A percentile compares a stretch with the other conserved stretches of the same genome.
Conservation (phyloP, 352 stramenopile genomes). For the Phytophthora crassamura region DNA sequence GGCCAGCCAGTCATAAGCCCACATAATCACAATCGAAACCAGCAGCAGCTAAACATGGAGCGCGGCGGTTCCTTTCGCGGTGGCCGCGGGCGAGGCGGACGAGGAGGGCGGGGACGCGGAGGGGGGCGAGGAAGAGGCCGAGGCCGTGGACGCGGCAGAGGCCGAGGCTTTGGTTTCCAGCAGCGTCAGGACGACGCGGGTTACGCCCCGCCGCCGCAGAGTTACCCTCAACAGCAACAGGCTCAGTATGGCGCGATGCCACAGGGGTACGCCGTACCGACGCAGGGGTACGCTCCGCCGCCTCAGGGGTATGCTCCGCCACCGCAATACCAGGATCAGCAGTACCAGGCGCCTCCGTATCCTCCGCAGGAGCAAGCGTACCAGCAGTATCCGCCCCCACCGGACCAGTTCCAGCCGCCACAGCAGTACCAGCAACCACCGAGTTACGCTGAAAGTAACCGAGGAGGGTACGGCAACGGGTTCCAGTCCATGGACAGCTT, state of each 20-base stretch:
- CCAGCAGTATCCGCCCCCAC: conserved; percentile 15
- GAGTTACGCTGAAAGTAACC: conserved; percentile 20
- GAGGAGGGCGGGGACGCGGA: conserved; percentile 28
- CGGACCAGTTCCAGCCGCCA: conserved; percentile 13
- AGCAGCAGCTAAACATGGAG: conserved; percentile 27
- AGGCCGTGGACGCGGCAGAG: conserved; percentile 26
- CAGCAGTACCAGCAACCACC: conserved; percentile 16
- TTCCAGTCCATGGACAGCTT: conserved; percentile 23
- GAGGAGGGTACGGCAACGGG: conserved; percentile 17
- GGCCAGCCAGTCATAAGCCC: conserved; percentile 18
- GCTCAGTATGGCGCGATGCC: not conserved
- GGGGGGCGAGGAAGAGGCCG: conserved; percentile 38
- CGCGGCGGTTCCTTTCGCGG: conserved; percentile 42
- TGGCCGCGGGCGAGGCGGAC: conserved; percentile 34
- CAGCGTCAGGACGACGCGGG: conserved; percentile 27
- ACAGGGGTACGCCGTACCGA: conserved; percentile 5
- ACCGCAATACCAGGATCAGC: not conserved
- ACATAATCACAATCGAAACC: not conserved
- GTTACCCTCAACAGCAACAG: conserved; percentile 13
- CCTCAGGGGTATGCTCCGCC: not conserved
- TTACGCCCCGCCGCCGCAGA: conserved; percentile 13
- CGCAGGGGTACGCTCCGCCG: conserved; percentile 13
- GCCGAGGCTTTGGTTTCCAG: conserved; percentile 26
- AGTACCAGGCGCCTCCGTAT: conserved; percentile 26
- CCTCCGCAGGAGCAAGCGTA: conserved; percentile 21